These are phyloP conservation scores for Chamaecyparis obtusa DNA, from an alignment of 75 land plant genomes.

Conservation along the genomic window DNA sequence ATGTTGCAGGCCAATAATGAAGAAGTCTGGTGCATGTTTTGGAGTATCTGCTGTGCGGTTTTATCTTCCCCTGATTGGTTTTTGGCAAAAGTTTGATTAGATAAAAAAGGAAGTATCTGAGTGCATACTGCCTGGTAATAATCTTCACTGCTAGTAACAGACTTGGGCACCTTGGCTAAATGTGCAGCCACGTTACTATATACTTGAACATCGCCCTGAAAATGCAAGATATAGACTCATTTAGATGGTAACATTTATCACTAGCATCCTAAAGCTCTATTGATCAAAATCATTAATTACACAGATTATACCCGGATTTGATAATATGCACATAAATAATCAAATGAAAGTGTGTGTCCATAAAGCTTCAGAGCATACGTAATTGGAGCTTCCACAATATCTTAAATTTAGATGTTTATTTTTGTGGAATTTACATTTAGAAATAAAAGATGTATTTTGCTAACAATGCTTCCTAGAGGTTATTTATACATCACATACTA, in stretches of 20 bases:
- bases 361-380: neutral
- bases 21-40: slow-evolving; percentile 41
- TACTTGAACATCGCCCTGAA: slow-evolving; percentile 40
- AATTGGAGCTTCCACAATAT: neutral
- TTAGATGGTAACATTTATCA: neutral
- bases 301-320: neutral
- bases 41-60: slow-evolving; percentile 6
- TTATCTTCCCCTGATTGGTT: slow-evolving; percentile 8
- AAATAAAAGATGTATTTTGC: neutral
- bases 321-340: neutral
- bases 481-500: neutral
- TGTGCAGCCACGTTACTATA: slow-evolving; percentile 40
- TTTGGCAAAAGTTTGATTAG: slow-evolving; percentile 4
- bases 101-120: slow-evolving; percentile 33
- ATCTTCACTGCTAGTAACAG: slow-evolving; percentile 21
- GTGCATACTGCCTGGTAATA: slow-evolving; percentile 40
- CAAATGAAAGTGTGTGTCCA: neutral
- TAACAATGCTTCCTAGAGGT: neutral
- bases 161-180: slow-evolving; percentile 39
- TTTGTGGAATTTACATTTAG: neutral
- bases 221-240: slow-evolving; percentile 6
- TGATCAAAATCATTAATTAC: neutral
- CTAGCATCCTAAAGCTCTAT: neutral
- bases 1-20: slow-evolving; percentile 31
- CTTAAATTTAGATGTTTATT: neutral